A percentile compares a stretch with the other conserved stretches of the same genome.
phyloP scores from a whole-genome alignment of 495 filamentous ascomycete species.

The Penicillium soppii region DNA sequence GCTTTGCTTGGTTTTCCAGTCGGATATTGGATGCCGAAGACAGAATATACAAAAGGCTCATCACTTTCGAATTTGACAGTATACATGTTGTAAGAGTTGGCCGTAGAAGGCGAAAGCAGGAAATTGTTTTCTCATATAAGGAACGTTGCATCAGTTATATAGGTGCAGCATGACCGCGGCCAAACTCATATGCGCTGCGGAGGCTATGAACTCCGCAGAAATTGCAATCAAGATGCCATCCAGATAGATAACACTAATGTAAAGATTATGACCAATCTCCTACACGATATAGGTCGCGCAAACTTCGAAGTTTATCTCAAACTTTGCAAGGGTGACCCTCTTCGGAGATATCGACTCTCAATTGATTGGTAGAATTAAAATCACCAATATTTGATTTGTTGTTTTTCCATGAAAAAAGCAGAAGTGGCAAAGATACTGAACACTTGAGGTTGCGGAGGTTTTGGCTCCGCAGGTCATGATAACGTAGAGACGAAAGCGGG shows the following conservation, averaged over 20 bases:
- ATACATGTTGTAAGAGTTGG: not conserved
- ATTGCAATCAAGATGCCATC: not conserved
- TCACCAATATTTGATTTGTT: too few species aligned
- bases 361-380: not conserved
- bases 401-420: not conserved
- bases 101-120: not conserved
- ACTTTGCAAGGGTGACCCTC: not conserved
- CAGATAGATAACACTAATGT: not conserved
- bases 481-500: not conserved
- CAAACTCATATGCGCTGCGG: not conserved
- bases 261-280: not conserved
- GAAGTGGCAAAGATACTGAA: not conserved
- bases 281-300: not conserved
- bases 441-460: not conserved
- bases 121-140: too few species aligned
- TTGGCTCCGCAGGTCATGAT: not conserved
- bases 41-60: constrained; percentile 10
- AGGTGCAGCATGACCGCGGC: too few species aligned
- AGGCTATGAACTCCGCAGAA: not conserved
- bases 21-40: constrained; percentile 18
- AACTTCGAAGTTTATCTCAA: not conserved
- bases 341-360: not conserved
- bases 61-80: not conserved
- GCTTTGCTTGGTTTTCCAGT: not conserved
- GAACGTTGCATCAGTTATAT: too few species aligned